Evolutionary conservation across 495 filamentous ascomycete species (phyloP).

Genomic region (Jackrogersella multiformis): DNA sequence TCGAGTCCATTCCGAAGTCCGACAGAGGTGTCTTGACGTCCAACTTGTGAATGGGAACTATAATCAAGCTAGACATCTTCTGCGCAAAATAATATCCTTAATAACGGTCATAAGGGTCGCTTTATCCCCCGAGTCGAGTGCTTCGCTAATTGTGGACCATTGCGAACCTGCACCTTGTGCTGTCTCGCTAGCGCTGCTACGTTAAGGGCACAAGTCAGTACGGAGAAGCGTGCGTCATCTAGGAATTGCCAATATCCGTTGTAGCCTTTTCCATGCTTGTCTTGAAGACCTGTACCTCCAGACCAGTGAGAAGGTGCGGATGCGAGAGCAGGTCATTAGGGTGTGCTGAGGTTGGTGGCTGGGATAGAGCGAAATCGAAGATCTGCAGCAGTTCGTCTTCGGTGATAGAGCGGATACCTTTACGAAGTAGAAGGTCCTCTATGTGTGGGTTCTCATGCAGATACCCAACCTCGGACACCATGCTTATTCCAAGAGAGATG

Average conservation of each 20-base stretch:
- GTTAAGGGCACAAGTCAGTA: neutral
- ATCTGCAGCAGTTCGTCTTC: constrained; percentile 49
- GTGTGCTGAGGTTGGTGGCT: neutral
- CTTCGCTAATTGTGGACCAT: neutral
- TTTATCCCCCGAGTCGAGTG: neutral
- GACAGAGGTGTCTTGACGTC: constrained; percentile 31
- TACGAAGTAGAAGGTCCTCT: constrained; percentile 24
- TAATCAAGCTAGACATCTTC: constrained; percentile 40
- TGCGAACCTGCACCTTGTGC: neutral
- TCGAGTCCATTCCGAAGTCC: constrained; percentile 50
- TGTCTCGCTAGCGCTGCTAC: neutral
- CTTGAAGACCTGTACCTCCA: constrained; percentile 25
- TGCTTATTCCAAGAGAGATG: constrained; percentile 6
- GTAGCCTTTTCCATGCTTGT: neutral
- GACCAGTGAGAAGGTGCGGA: constrained; percentile 37
- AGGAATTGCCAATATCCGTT: neutral
- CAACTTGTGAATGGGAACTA: constrained; percentile 46
- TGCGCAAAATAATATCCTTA: constrained; percentile 32
- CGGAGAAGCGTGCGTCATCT: neutral
- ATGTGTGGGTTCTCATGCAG: constrained; percentile 42
- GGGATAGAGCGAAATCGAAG: constrained; percentile 38
- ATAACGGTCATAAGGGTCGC: neutral
- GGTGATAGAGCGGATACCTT: constrained; percentile 40
- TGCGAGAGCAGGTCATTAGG: neutral
- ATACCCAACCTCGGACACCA: constrained; percentile 25